Conservation (phyloP, 306 rosid species). For the Morella rubra region DNA sequence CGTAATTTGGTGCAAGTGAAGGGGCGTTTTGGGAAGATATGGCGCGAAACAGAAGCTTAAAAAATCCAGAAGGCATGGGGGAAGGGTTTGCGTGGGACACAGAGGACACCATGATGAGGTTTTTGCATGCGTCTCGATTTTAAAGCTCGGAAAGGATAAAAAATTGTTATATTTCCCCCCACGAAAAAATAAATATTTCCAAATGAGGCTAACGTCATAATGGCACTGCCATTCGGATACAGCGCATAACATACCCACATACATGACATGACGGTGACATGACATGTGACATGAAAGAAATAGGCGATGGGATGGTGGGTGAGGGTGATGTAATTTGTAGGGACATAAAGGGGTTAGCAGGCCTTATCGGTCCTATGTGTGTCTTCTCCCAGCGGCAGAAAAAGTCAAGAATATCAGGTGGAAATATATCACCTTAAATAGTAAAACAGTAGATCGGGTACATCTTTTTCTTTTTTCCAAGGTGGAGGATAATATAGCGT, state of each 20-base stretch:
- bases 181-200: not conserved
- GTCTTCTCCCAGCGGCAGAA: not conserved
- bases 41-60: conserved; percentile 55
- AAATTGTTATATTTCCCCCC: not conserved
- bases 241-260: conserved; percentile 26
- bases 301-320: conserved; percentile 39
- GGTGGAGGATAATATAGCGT: no score
- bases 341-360: conserved; percentile 32
- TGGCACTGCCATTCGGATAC: conserved; percentile 14
- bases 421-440: not conserved
- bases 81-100: conserved; percentile 42
- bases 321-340: conserved; percentile 33
- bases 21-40: conserved; percentile 36
- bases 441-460: not conserved
- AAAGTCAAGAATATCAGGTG: not conserved
- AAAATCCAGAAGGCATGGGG: conserved; percentile 54
- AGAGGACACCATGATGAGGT: conserved; percentile 82
- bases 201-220: conserved; percentile 25
- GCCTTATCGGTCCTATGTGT: conserved; percentile 16
- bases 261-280: conserved; percentile 46
- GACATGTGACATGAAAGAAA: conserved; percentile 43
- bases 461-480: not conserved
- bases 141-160: conserved; percentile 5
- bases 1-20: conserved; percentile 19
- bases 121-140: conserved; percentile 84